Base-by-base conservation (phyloP, 2,329 filamentous ascomycete genomes). In the Fusarium bulbicola region DNA sequence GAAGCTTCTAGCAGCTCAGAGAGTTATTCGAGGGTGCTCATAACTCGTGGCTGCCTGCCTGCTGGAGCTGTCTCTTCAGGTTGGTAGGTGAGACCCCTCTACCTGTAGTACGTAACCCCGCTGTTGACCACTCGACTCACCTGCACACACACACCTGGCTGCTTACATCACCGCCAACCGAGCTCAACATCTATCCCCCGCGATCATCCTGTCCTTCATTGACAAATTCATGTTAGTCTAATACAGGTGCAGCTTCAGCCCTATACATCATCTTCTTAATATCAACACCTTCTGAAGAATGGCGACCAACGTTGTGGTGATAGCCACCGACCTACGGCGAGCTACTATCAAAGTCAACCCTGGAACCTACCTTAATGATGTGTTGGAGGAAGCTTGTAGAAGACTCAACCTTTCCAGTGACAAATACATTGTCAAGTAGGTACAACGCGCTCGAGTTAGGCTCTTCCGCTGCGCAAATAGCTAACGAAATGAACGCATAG, bases 291-390 rank as follows among this genome's bases (percentile, higher is more conserved):
- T 64, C 37, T 57, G 63, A 45, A 62, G 36, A 39, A 97, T 97
- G 94, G 90, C 94, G 74, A 92, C 95, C 59, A 93, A 96, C 81
- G 94, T 98, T 66, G 92, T 95, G 76, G 94, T 98, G 59, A 91
- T 97, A 74, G 92, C 95, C 81, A 90, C 92, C 43, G 91, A 93
- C 76, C 88, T 95, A 76, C 91, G 93, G 75, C 90, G 94, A 77
- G 89, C 91, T 57, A 93, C 90, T 46, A 87, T 99, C 82, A 97
- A 97, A 82, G 95, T 96, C 63, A 92, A 88, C 0, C 94, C 95
- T 1, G 88, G 88, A 63, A 97, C 92, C 72, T 92, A 94, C 77
- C 85, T 99, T 76, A 92, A 92, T 65, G 95, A 98, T 79, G 89
- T 99, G 4, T 87, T 97, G 24, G 90, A 94, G 70, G 93, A 98